Conservation (phyloP, 2,329 filamentous ascomycete species). For the Colletotrichum truncatum region DNA sequence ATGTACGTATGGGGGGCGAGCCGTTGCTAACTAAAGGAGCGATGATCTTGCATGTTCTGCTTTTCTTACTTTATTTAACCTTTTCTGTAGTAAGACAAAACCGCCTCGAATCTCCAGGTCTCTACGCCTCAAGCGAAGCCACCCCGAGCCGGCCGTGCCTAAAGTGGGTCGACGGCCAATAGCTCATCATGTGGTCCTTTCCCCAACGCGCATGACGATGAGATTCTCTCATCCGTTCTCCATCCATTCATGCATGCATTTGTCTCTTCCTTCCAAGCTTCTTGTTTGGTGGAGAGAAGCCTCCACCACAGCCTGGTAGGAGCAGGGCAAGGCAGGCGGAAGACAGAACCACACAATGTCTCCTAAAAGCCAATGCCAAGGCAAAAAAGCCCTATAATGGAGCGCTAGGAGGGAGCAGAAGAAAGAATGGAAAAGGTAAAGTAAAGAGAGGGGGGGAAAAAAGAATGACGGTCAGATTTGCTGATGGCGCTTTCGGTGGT, state of each 20-base stretch:
- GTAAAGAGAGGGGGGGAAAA: background rate
- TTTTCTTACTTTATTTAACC: background rate
- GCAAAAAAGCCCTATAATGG: no score
- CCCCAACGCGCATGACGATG: slow-evolving; percentile 17
- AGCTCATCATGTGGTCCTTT: slow-evolving; percentile 8
- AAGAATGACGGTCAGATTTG: background rate
- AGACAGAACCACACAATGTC: background rate
- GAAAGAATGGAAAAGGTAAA: background rate
- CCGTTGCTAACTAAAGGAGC: background rate
- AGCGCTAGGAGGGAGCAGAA: no score
- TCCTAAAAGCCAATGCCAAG: no score
- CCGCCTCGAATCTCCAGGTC: background rate
- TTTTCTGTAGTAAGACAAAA: background rate
- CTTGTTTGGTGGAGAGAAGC: slow-evolving; percentile 1
- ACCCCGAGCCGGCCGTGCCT: slow-evolving; percentile 1
- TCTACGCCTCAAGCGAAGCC: background rate
- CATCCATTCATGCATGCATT: slow-evolving; percentile 12
- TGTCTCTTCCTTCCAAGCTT: background rate
- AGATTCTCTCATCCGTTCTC: slow-evolving; percentile 12
- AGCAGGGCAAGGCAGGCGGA: background rate
- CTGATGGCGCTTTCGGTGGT: slow-evolving; percentile 6
- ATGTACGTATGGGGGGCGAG: no score
- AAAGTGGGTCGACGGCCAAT: background rate
- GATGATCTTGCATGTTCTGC: background rate
- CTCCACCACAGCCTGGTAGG: background rate